Evolutionary conservation across 2,329 filamentous ascomycete genomes (phyloP).

Genomic region (Zymoseptoria tritici): DNA sequence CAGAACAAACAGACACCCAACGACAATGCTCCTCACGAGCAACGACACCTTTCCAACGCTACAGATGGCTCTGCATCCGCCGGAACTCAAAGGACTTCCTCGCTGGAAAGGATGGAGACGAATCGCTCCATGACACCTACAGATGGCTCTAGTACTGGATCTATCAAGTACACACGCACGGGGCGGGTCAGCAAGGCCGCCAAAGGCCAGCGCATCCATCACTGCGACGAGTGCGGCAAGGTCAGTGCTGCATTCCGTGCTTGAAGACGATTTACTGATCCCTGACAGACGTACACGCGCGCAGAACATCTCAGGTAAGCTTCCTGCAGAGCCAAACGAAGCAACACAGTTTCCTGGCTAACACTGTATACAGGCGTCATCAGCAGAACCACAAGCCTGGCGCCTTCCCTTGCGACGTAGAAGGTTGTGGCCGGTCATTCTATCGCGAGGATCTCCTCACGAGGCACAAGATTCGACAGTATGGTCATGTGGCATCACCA

Average conservation of each 20-base stretch:
- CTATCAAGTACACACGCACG: conserved; percentile 38
- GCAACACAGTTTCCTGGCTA: not conserved
- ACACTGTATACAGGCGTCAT: conserved; percentile 33
- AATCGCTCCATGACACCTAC: conserved; percentile 16
- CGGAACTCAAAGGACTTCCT: not conserved
- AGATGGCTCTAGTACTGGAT: conserved; percentile 10
- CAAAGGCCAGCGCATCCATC: conserved; percentile 40
- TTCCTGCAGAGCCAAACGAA: not conserved
- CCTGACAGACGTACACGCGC: conserved; percentile 38
- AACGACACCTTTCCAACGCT: not conserved
- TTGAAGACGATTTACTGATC: not conserved
- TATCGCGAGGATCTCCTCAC: conserved; percentile 39
- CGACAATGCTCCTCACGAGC: not conserved
- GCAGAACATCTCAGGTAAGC: conserved; percentile 40
- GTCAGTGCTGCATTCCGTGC: conserved; percentile 24
- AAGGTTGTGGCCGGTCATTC: conserved; percentile 38
- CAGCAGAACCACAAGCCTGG: conserved; percentile 41
- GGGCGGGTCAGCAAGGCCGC: conserved; percentile 42
- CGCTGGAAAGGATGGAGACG: not conserved
- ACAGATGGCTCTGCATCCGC: not conserved
- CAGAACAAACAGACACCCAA: not conserved
- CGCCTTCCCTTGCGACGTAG: conserved; percentile 34
- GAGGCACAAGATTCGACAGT: conserved; percentile 41
- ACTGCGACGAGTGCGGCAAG: conserved; percentile 40
- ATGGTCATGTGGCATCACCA: conserved; percentile 16